Evolutionary conservation across 163 green algal genomes (phyloP), one percentile per base, ranked within the genome.

Genomic region (Prototheca wickerhamii): DNA sequence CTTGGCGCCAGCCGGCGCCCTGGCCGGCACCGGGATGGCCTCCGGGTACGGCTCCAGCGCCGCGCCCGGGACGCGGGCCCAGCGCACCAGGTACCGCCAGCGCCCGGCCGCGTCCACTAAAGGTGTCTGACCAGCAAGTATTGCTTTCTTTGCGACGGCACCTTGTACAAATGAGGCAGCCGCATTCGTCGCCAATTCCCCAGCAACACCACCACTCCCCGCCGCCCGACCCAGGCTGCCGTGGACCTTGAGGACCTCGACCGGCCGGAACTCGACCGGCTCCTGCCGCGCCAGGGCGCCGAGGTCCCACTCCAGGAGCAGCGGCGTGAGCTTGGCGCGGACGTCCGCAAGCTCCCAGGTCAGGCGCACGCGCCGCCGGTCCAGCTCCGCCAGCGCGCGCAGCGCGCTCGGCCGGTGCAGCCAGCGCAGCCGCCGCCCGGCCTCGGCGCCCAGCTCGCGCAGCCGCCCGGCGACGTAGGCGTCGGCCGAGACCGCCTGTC

Each of bases 241-340:
- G 2, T 74, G 68, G 30, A 74, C 58, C 54, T 69, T 69, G 32
- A 70, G 61, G 28, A 74, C 55, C 30, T 61, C 58, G 0, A 20
- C 43, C 1, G 68, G 31, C 15, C 25, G 18, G 26, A 74, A 69
- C 61, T 74, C 68, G 2, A 23, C 40, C 29, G n/a, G 31, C 7
- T 23, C 20, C 23, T 2, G 21, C 42, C 30, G 29, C 50, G 10
- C 37, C 37, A 10, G 10, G 37, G 37, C 37, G 10, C 37, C 37
- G 37, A 75, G 26, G 44, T 75, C 68, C 68, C 68, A 75, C 26
- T 75, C 68, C 32, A 75, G 37, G 25, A 75, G 58, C 31, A 61
- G 42, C 4, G 68, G 68, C 51, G 70, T 50, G 43, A 75, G 25
- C 63, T 75, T 75, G 63, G 18, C 28, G 25, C 68, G 61, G 31